A percentile compares a stretch with the other conserved stretches of the same genome.
Evolutionary conservation across 176 grass and related monocot genomes (phyloP).

Genomic region (Typha latifolia): DNA sequence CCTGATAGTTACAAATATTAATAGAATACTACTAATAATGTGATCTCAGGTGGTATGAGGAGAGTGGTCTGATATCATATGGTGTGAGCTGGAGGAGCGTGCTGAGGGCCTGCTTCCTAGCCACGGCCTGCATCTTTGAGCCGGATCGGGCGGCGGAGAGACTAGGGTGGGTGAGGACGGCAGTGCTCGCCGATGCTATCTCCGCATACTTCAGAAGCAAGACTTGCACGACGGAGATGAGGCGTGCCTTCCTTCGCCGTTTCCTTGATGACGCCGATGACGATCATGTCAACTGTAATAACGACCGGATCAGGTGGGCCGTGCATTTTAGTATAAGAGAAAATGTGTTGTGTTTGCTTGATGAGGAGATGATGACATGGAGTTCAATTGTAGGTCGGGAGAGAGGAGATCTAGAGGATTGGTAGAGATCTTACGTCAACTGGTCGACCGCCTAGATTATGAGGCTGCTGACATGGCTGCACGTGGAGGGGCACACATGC

Average conservation of each 20-base stretch:
- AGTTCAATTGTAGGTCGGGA: slow-evolving; percentile 10
- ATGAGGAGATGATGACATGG: too few relatives aligned
- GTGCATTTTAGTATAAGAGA: too few relatives aligned
- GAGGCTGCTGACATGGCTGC: slow-evolving; percentile 7
- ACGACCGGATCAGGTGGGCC: not conserved
- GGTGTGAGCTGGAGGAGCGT: slow-evolving; percentile 30
- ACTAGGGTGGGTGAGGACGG: slow-evolving; percentile 49
- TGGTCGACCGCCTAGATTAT: slow-evolving; percentile 30
- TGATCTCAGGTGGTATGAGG: slow-evolving; percentile 47
- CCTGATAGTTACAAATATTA: too few relatives aligned
- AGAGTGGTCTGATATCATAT: slow-evolving; percentile 29
- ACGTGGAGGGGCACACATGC: slow-evolving; percentile 2
- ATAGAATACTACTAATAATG: not conserved
- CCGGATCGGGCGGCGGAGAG: slow-evolving; percentile 39
- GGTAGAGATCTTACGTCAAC: slow-evolving; percentile 25
- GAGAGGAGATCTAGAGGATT: slow-evolving; percentile 24
- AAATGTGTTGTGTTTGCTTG: too few relatives aligned
- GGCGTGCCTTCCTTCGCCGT: slow-evolving; percentile 18
- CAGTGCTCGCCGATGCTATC: slow-evolving; percentile 30
- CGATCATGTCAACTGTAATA: not conserved
- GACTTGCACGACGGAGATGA: slow-evolving; percentile 6
- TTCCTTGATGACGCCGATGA: slow-evolving; percentile 21
- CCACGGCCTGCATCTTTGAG: slow-evolving; percentile 50
- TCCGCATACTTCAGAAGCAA: slow-evolving; percentile 17
- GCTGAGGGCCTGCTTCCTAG: slow-evolving; percentile 51